Evolutionary conservation across 805 yeast genomes (phyloP), one percentile per base, ranked within the genome.

Genomic region (Schwanniomyces vanrijiae): DNA sequence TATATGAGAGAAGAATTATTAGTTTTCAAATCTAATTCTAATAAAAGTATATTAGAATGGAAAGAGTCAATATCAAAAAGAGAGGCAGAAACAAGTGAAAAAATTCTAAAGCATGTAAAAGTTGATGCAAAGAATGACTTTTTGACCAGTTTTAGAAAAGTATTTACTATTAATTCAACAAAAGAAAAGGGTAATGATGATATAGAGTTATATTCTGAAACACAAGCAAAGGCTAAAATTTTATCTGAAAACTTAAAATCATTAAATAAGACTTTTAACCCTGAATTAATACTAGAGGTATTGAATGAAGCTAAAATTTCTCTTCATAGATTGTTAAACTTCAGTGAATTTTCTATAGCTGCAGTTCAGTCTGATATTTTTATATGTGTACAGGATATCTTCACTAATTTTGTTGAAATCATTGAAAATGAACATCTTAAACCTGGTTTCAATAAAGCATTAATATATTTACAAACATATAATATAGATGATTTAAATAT

Each of bases 381-480:
- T 35, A 59, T 72, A 40, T 66, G 82, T 1, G 69, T 73, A 44
- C 81, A 80, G 59, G 80, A 77, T n/a, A 73, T 90, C 1, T 92
- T 90, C 59, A 82, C 84, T 14, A 80, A 78, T 29, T 76, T 87
- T 42, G 66, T 92, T 6, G 78, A 77, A 1, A 69, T 80, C 5
- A 69, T 92, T 13, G 86, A 91, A 10, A 75, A 75, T 14, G 72
- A 79, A n/a, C 98, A 94, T 65, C 75, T 94, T n/a, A 78, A 79
- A 51, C 82, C 82, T 0, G 98, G 97, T 0, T 94, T 94, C 62
- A 83, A 82, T 35, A 86, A 82, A 55, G 97, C 98, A 0, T 71
- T 91, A 43, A 70, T 67, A 1, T 79, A 90, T 44, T 69, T 92
- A 47, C 77, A 82, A 45, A 78, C 81, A 31, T 92, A 90, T 57